Percentiles rank a stretch among this genome's conserved stretches.
Conservation (phyloP, 495 filamentous ascomycete species). For the Viridothelium virens region DNA sequence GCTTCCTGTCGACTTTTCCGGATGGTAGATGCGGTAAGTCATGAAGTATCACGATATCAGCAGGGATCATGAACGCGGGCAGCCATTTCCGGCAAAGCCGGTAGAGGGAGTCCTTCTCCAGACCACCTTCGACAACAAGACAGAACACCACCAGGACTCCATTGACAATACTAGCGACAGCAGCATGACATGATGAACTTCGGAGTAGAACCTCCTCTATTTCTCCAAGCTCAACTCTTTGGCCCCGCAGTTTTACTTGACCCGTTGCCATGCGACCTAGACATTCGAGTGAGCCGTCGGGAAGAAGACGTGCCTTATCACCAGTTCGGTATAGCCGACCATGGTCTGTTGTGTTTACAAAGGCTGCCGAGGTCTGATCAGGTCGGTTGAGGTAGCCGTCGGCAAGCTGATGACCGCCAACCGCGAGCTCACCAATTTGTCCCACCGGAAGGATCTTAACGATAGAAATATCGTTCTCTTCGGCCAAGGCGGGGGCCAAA, state of each 20-base stretch:
- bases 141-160: conserved; percentile 62
- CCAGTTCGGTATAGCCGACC: conserved; percentile 73
- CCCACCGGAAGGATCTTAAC: conserved; percentile 55
- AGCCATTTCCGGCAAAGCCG: conserved; percentile 61
- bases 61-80: conserved; percentile 69
- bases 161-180: conserved; percentile 52
- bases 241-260: conserved; percentile 76
- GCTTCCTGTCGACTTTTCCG: conserved; percentile 66
- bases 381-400: conserved; percentile 74
- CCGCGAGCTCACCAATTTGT: conserved; percentile 67
- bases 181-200: conserved; percentile 44
- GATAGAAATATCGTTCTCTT: conserved; percentile 11
- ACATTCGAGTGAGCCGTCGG: conserved; percentile 67
- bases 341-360: conserved; percentile 49
- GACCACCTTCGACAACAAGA: conserved; percentile 36
- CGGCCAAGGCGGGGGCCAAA: conserved; percentile 33
- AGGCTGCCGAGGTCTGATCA: conserved; percentile 65
- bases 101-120: conserved; percentile 39
- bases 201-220: conserved; percentile 61
- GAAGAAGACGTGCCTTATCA: conserved; percentile 64
- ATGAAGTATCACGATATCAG: conserved; percentile 52
- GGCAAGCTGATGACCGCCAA: conserved; percentile 74
- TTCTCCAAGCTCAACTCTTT: conserved; percentile 76
- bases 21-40: conserved; percentile 65
- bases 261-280: conserved; percentile 70